phyloP scores from a whole-genome alignment of 768 basidiomycete species.

The Mycena kentingensis region DNA sequence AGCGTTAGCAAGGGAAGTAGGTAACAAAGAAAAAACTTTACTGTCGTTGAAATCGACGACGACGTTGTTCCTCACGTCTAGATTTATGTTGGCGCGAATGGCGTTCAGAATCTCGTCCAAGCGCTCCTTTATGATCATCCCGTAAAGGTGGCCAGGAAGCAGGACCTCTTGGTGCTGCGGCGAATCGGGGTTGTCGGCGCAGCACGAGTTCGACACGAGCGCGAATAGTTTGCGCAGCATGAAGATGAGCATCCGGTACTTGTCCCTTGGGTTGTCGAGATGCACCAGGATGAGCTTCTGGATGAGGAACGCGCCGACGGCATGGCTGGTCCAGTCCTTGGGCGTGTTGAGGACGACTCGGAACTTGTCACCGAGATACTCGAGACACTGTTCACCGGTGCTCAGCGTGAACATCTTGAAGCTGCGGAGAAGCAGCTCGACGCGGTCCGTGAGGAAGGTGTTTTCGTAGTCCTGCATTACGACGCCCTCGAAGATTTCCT shows the following conservation, averaged over 20 bases:
- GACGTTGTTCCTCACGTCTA: slow-evolving; percentile 76
- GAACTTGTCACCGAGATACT: slow-evolving; percentile 96
- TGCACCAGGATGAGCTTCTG: slow-evolving; percentile 90
- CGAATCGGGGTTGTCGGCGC: slow-evolving; percentile 96
- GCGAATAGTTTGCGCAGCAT: slow-evolving; percentile 97
- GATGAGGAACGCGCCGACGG: slow-evolving; percentile 80
- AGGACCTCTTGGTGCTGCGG: slow-evolving; percentile 98
- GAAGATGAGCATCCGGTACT: slow-evolving; percentile 95
- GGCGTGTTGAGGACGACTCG: slow-evolving; percentile 87
- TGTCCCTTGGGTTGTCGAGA: slow-evolving; percentile 82
- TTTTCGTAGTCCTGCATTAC: slow-evolving; percentile 97
- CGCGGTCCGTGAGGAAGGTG: slow-evolving; percentile 96
- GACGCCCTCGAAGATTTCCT: slow-evolving; percentile 94
- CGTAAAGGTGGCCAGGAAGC: slow-evolving; percentile 88
- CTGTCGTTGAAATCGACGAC: slow-evolving; percentile 89
- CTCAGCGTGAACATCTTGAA: slow-evolving; percentile 91
- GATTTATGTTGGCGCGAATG: slow-evolving; percentile 65
- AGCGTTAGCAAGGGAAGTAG: not conserved
- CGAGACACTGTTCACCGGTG: slow-evolving; percentile 88
- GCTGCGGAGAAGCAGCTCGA: slow-evolving; percentile 89
- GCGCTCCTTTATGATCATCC: slow-evolving; percentile 98
- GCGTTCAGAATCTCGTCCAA: slow-evolving; percentile 85
- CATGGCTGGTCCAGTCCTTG: slow-evolving; percentile 88
- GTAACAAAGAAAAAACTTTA: slow-evolving; percentile 30
- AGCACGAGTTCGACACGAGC: slow-evolving; percentile 85